Base-by-base conservation (phyloP, 192 early-diverging fungal genomes). In the Entomortierella beljakovae region DNA sequence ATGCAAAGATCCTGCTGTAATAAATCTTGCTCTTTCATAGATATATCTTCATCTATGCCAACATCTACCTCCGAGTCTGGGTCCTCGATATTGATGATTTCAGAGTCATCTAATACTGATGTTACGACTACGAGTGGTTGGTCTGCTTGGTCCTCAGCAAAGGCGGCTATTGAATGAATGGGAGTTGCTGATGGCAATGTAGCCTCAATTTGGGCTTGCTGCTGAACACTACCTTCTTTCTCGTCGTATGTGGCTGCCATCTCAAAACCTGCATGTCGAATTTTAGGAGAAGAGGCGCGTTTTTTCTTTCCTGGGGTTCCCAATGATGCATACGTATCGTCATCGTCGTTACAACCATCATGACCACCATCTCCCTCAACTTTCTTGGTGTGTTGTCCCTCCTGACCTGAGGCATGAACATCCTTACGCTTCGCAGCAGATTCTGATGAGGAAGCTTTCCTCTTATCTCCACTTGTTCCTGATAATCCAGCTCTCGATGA, bases 291-390 rank as follows among this genome's bases (percentile, higher is more conserved):
- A 1, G 53, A 42, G 10, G 28, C 49, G 7, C 31, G 38, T 3
- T 38, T 34, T 48, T 64, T 64, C 56, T 59, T 72, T 46, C 70
- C 61, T 31, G 62, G 56, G 0, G 70, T 64, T 15, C 74, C 74
- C 20, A 77, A 50, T 0, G 74, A 69, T n/a, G 66, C 31, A 32
- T 77, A 77, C 1, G 18, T 49, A 26, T 73, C 70, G 35, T 73
- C 70, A 34, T 73, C 62, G 32, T 64, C 46, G 9, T 68, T 64
- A 38, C 40, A 38, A 3, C 48, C 66, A 10, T 68, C 55, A 10
- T 50, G 28, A 57, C 38, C 51, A 8, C 43, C 56, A 18, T 48
- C 43, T 4, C 28, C 6, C 15, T 20, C 43, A 11, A 46, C 20
- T 2, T 46, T 20, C 20, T 16, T 16, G 5, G 15, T 20, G 15